These are phyloP conservation scores for Penicillium aurantiogriseum DNA, from an alignment of 2,329 filamentous ascomycete species.

Conservation along the genomic window DNA sequence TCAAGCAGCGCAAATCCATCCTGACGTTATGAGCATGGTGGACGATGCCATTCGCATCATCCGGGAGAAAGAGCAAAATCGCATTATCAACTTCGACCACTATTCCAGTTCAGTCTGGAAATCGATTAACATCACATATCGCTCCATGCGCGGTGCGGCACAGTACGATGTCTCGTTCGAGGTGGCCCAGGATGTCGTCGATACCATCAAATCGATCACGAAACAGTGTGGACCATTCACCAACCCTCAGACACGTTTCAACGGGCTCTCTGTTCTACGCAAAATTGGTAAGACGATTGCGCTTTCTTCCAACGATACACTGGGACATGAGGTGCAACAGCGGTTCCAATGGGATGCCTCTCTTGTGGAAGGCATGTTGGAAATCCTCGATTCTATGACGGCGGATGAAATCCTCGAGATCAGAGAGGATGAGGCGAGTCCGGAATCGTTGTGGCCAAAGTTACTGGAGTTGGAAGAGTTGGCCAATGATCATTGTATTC, in stretches of 20 bases:
- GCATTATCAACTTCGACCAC: not conserved
- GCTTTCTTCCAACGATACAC: conserved; percentile 2
- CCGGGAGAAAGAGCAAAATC: not conserved
- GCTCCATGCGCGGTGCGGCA: not conserved
- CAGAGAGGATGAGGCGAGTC: conserved; percentile 5
- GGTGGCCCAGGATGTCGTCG: not conserved
- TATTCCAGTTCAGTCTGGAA: conserved; percentile 7
- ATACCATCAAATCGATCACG: conserved; percentile 1
- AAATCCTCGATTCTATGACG: not conserved
- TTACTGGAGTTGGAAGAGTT: conserved; percentile 10
- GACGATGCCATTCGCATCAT: not conserved
- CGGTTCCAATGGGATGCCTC: conserved; percentile 3
- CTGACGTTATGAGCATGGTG: not conserved
- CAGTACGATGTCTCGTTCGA: conserved; percentile 11
- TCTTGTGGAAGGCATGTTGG: conserved; percentile 15
- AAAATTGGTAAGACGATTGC: conserved; percentile 22
- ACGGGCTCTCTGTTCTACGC: conserved; percentile 18
- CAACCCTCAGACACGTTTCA: conserved; percentile 11
- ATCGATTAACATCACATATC: conserved; percentile 13
- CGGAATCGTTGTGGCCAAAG: not conserved
- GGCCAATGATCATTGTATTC: not conserved
- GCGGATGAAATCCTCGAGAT: conserved; percentile 11
- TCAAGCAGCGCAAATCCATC: not conserved
- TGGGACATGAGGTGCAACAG: conserved; percentile 17
- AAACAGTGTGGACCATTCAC: conserved; percentile 2